A percentile compares a stretch with the other conserved stretches of the same genome.
Evolutionary conservation across 2,329 filamentous ascomycete species (phyloP).

Genomic region (Clarireedia homoeocarpa): DNA sequence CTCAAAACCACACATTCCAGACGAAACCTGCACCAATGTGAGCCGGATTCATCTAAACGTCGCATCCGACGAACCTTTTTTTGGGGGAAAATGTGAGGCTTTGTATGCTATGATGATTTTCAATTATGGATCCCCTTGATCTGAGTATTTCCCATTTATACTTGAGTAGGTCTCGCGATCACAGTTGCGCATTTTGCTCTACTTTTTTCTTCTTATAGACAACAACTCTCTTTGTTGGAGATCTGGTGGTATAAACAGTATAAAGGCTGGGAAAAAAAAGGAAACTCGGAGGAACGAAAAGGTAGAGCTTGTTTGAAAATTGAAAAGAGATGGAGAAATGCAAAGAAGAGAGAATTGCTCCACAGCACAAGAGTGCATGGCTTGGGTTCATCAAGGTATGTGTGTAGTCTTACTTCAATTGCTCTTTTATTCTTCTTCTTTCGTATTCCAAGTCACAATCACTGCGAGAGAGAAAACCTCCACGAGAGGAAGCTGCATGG

Average conservation of each 20-base stretch:
- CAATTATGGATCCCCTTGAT: not conserved
- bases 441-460: not conserved
- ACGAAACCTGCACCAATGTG: not conserved
- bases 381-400: constrained; percentile 28
- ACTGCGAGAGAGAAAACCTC: not conserved
- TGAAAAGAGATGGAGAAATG: constrained; percentile 1
- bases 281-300: not conserved
- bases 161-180: too few relatives aligned
- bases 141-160: too few relatives aligned
- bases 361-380: constrained; percentile 24
- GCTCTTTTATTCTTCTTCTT: not conserved
- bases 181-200: not conserved
- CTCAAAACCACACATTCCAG: constrained; percentile 1
- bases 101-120: not conserved
- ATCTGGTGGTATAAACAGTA: not conserved
- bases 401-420: not conserved
- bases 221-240: too few relatives aligned
- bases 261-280: not conserved
- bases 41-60: not conserved
- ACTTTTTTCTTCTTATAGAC: too few relatives aligned
- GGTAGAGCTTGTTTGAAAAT: not conserved
- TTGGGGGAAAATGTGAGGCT: not conserved
- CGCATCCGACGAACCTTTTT: not conserved
- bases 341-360: constrained; percentile 16
- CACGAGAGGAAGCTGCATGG: not conserved